Evolutionary conservation across 2,329 filamentous ascomycete species (phyloP).

Genomic region (Diaporthe destruens): DNA sequence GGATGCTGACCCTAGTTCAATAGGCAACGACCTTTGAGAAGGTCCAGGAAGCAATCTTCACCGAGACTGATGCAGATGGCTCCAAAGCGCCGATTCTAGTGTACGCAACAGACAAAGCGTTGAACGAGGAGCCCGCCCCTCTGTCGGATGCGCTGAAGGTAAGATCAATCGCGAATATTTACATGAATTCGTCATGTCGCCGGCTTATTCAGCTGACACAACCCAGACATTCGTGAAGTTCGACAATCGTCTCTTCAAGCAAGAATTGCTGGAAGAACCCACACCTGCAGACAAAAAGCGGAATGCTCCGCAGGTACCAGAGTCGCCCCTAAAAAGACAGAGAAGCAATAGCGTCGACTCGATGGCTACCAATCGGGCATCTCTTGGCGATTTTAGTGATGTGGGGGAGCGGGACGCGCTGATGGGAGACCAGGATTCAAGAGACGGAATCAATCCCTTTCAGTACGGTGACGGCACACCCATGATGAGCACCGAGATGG

Average conservation of each 20-base stretch:
- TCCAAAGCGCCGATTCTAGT: conserved; percentile 47
- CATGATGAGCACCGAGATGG: conserved; percentile 32
- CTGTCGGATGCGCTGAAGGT: conserved; percentile 47
- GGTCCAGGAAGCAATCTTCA: conserved; percentile 44
- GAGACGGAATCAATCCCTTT: conserved; percentile 33
- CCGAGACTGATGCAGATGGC: conserved; percentile 38
- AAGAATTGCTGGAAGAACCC: conserved; percentile 49
- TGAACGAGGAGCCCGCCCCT: conserved; percentile 43
- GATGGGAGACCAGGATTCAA: conserved; percentile 25
- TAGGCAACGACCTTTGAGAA: conserved; percentile 43
- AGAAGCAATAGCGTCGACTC: conserved; percentile 39
- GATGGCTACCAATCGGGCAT: conserved; percentile 40
- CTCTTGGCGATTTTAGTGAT: conserved; percentile 40
- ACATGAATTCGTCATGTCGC: neutral
- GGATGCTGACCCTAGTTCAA: neutral
- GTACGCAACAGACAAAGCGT: conserved; percentile 49
- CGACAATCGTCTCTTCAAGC: conserved; percentile 53
- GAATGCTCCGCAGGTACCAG: conserved; percentile 35
- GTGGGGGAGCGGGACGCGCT: conserved; percentile 35
- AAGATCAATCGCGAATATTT: neutral
- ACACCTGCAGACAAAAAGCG: conserved; percentile 47
- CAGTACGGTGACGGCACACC: conserved; percentile 23
- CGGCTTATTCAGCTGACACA: neutral
- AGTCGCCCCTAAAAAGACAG: conserved; percentile 38
- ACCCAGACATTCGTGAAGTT: conserved; percentile 50